Conservation (phyloP, 2,329 filamentous ascomycete species). For the Beauveria scarabaeidicola region DNA sequence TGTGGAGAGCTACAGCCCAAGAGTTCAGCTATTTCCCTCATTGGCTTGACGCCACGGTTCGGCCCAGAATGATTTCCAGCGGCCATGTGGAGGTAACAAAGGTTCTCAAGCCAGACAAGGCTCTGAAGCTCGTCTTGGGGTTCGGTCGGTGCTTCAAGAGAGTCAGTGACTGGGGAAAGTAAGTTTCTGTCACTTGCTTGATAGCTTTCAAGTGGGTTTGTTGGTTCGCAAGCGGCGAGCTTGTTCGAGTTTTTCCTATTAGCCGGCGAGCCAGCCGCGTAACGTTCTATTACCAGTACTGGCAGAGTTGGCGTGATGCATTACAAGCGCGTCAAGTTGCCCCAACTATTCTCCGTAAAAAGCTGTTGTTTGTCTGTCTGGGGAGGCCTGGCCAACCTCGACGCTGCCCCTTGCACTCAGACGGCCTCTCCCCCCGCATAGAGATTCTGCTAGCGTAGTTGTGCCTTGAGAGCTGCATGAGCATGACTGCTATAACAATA, state of each 20-base stretch:
- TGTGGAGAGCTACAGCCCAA: neutral
- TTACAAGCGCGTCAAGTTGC: neutral
- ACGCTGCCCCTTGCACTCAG: neutral
- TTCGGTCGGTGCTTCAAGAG: neutral
- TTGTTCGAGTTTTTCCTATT: neutral
- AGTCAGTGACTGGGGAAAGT: neutral
- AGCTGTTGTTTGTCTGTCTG: slow-evolving; percentile 1
- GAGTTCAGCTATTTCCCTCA: neutral
- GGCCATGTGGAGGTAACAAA: neutral
- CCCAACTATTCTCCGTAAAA: slow-evolving; percentile 1
- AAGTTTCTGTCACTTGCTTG: neutral
- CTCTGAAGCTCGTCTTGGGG: neutral
- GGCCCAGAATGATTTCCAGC: neutral
- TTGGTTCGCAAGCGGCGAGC: neutral
- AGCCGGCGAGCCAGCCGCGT: neutral
- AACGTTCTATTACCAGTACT: neutral
- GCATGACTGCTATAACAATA: neutral
- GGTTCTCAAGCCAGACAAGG: neutral
- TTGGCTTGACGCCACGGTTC: neutral
- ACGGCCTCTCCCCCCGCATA: neutral
- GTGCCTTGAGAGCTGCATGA: neutral
- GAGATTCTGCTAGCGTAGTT: neutral
- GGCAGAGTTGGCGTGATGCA: neutral
- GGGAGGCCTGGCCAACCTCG: neutral
- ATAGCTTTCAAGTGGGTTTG: neutral